Evolutionary conservation across 805 yeast genomes (phyloP), one percentile per base, ranked within the genome.

Genomic region (Candida sphagnicola): DNA sequence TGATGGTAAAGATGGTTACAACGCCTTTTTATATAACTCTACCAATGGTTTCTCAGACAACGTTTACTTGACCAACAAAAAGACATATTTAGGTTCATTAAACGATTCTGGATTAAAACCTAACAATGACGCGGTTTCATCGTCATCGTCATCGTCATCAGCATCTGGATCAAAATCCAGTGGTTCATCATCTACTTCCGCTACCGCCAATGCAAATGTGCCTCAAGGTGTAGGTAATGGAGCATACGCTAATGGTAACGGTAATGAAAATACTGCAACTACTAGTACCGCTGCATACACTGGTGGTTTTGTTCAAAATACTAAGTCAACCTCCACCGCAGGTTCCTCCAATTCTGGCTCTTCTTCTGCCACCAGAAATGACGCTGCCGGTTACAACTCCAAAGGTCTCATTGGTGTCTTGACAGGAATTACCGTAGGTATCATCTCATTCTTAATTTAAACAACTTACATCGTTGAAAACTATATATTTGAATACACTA

Each of bases 21-120:
- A 55, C 38, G 77, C 78, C 31, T 69, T 57, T 52, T 49, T 70
- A 23, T 70, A 64, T 45, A 71, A 72, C 42, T 70, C 67, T 50
- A 64, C 74, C n/a, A 66, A 69, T 32, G 74, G 70, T 33, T 28
- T 48, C 35, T 47, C 45, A 11, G 38, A 46, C 2, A 49, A 63
- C 41, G 66, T 90, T 33, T 70, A 68, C 52, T 70, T 89, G 51
- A 76, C 90, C 14, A 77, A 82, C 54, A 76, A 78, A 35, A 66
- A 67, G 50, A 76, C 89, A 4, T 62, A 73, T 52, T 62, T 89
- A 43, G 84, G 78, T 11, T 70, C 77, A 31, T 53, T 59, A n/a
- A 79, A 73, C 21, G 85, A 80, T 21, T 67, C 81, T 19, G 96
- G 96, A 8, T 64, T 77, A 35, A 74, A 85, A 50, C 78, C 80